These are phyloP conservation scores for Lactarius sp. DNA, from an alignment of 768 basidiomycete genomes.

Conservation along the genomic window DNA sequence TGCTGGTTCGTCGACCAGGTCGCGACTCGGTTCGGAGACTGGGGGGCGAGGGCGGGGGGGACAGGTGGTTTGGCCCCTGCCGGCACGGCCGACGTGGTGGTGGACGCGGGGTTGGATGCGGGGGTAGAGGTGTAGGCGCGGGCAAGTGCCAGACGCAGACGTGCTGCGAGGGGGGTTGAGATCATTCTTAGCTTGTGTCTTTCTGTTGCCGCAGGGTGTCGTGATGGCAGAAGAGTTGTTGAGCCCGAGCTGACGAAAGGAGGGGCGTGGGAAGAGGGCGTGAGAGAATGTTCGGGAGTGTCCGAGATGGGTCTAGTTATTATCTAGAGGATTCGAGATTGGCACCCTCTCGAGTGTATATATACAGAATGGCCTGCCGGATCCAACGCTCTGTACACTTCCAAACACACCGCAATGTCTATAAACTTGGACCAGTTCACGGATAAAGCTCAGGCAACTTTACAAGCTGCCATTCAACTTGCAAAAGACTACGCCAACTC, in stretches of 20 bases:
- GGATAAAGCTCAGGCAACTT: constrained; percentile 69
- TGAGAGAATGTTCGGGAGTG: constrained; percentile 6
- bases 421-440: constrained; percentile 69
- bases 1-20: constrained; percentile 87
- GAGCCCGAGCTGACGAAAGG: too few relatives aligned
- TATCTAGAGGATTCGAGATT: constrained; percentile 10
- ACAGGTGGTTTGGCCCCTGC: constrained; percentile 25
- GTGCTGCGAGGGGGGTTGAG: constrained; percentile 19
- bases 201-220: neutral
- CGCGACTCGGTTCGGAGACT: constrained; percentile 76
- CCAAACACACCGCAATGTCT: constrained; percentile 25
- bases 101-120: constrained; percentile 16
- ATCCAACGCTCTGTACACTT: constrained; percentile 33
- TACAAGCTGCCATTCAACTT: constrained; percentile 68
- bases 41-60: constrained; percentile 38
- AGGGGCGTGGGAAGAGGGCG: neutral
- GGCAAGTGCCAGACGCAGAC: constrained; percentile 22
- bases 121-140: constrained; percentile 16
- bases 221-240: too few relatives aligned
- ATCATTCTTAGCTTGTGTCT: constrained; percentile 7
- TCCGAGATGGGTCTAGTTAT: neutral
- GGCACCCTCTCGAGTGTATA: neutral
- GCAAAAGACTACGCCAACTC: constrained; percentile 82
- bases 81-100: constrained; percentile 23
- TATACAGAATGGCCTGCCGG: neutral